Evolutionary conservation across 2,329 filamentous ascomycete species (phyloP).

Genomic region (Chrysoporthe cubensis): DNA sequence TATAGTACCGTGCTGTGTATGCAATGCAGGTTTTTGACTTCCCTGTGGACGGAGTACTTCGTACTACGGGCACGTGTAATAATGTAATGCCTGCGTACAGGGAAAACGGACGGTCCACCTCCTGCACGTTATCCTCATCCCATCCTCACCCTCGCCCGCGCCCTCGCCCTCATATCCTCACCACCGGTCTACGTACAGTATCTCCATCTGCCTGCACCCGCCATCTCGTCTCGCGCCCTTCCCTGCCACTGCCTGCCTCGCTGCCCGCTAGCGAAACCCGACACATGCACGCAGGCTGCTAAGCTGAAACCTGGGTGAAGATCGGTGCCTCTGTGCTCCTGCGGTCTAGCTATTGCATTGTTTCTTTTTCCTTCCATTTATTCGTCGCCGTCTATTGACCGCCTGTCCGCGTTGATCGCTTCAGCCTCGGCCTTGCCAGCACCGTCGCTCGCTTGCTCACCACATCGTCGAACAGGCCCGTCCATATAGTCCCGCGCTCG

Average conservation of each 20-base stretch:
- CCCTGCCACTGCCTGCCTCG: not conserved
- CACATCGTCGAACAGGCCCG: not conserved
- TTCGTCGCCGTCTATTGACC: conserved; percentile 1
- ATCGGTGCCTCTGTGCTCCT: not conserved
- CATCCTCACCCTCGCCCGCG: too few species aligned
- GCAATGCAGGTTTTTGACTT: too few species aligned
- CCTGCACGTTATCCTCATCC: too few species aligned
- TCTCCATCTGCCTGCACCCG: not conserved
- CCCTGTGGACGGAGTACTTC: too few species aligned
- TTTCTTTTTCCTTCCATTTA: not conserved
- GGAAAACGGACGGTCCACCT: too few species aligned
- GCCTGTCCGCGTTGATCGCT: conserved; percentile 16
- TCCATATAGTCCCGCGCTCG: not conserved
- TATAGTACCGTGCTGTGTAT: too few species aligned
- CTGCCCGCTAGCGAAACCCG: not conserved
- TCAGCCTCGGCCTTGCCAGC: not conserved
- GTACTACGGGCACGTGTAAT: too few species aligned
- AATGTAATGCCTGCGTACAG: too few species aligned
- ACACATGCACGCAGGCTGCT: not conserved
- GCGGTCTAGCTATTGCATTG: not conserved
- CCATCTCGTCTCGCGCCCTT: not conserved
- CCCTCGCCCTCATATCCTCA: too few species aligned
- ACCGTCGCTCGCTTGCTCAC: not conserved
- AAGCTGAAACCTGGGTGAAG: conserved; percentile 1
- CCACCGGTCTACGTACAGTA: too few species aligned